Conservation (phyloP, 1,284 basidiomycete species). For the Rhodotorula sp. region DNA sequence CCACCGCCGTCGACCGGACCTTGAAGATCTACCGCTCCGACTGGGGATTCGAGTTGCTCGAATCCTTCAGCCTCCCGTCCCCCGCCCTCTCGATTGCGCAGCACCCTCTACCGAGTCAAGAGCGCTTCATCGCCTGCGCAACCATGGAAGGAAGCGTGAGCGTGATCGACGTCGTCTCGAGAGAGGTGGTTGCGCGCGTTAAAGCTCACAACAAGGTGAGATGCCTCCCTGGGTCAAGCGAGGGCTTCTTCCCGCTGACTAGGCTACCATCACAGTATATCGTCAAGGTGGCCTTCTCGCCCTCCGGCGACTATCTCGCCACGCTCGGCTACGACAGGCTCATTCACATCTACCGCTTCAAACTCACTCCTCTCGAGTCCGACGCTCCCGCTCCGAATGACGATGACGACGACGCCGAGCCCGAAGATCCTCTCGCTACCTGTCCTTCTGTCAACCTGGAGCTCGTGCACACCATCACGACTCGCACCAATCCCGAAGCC, state of each 20-base stretch:
- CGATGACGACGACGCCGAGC: conserved; percentile 24
- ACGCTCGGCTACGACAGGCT: conserved; percentile 43
- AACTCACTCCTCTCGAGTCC: background rate
- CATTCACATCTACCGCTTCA: conserved; percentile 35
- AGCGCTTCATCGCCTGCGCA: conserved; percentile 28
- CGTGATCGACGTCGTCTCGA: conserved; percentile 39
- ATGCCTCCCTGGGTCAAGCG: background rate
- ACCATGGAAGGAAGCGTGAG: conserved; percentile 41
- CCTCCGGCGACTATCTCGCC: conserved; percentile 31
- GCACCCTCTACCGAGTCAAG: conserved; percentile 7
- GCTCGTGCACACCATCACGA: conserved; percentile 10
- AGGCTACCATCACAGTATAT: conserved; percentile 26
- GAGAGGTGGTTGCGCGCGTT: conserved; percentile 20
- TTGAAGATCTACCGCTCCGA: conserved; percentile 32
- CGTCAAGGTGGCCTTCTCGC: conserved; percentile 34
- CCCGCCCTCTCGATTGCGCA: conserved; percentile 36
- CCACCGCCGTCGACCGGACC: conserved; percentile 41
- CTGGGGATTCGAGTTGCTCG: conserved; percentile 32
- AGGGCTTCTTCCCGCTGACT: background rate
- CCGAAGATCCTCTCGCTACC: conserved; percentile 25
- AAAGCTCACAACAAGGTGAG: conserved; percentile 38
- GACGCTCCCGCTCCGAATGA: background rate
- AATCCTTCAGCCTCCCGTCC: conserved; percentile 29
- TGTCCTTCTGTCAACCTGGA: conserved; percentile 9
- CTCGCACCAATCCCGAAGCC: conserved; percentile 40